These are phyloP conservation scores for Neurospora sp. DNA, from an alignment of 495 filamentous ascomycete genomes.

Conservation along the genomic window DNA sequence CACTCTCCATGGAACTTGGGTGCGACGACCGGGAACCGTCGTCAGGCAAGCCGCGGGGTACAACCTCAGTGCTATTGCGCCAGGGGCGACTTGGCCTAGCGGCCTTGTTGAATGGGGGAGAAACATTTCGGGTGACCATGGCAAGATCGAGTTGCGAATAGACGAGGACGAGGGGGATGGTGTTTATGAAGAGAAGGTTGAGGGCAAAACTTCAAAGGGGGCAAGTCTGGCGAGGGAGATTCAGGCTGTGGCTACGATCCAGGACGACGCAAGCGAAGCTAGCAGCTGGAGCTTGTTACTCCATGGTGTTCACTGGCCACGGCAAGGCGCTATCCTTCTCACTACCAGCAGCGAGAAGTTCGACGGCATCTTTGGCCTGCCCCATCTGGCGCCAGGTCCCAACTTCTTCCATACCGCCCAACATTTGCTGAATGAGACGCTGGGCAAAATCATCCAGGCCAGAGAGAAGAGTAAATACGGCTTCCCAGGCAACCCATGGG, in stretches of 20 bases:
- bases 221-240: slow-evolving; percentile 44
- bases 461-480: slow-evolving; percentile 41
- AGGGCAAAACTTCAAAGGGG: slow-evolving; percentile 4
- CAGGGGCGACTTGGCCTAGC: slow-evolving; percentile 29
- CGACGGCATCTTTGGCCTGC: slow-evolving; percentile 75
- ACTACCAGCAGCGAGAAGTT: slow-evolving; percentile 90
- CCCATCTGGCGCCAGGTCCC: slow-evolving; percentile 63
- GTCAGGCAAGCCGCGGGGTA: slow-evolving; percentile 26
- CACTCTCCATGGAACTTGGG: slow-evolving; percentile 65
- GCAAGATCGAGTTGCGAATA: slow-evolving; percentile 40
- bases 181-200: slow-evolving; percentile 24
- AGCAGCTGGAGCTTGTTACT: slow-evolving; percentile 65
- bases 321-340: slow-evolving; percentile 63
- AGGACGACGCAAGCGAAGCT: slow-evolving; percentile 56
- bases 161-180: slow-evolving; percentile 39
- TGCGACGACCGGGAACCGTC: slow-evolving; percentile 39
- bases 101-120: slow-evolving; percentile 45
- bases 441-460: slow-evolving; percentile 54
- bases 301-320: slow-evolving; percentile 74
- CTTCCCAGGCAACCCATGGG: slow-evolving; percentile 45
- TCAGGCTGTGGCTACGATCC: slow-evolving; percentile 53
- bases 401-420: slow-evolving; percentile 59
- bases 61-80: slow-evolving; percentile 39
- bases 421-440: slow-evolving; percentile 56
- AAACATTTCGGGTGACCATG: slow-evolving; percentile 56